Base-by-base conservation (phyloP, 164 flowering plant species). In the Chloranthus sessilifolius region DNA sequence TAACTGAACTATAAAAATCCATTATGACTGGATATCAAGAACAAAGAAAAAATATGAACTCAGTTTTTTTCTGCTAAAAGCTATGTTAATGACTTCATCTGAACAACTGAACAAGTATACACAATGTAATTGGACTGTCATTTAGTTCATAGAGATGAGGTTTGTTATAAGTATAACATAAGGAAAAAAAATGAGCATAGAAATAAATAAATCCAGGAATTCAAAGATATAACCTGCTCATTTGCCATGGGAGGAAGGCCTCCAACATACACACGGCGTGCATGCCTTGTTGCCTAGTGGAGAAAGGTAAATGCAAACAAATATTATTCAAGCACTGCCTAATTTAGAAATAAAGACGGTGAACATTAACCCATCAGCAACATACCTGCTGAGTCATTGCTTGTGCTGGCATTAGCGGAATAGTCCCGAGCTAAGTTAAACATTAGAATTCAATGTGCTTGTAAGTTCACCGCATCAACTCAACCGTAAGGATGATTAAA, bases 191-290 rank as follows among this genome's bases (percentile, higher is more conserved):
- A 41, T 7, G 21, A 14, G 17, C 15, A 8, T 17, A 41, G 10
- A 41, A 20, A 24, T n/a, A 7, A 7, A 26, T 10, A 53, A 20
- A 53, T 20, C n/a, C 4, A 29, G 7, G 11, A 31, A n/a, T 2
- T 27, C 26, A 33, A 40, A 23, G 47, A 37, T 8, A 55, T 33
- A 31, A 88, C 94, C 90, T 88, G 94, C 67, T 88, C 96, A 74
- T 88, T 85, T 22, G 91, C 86, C 59, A 68, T 14, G 9, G 90
- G 88, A 64, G 94, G 83, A 60, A 88, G 88, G 14, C 94, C 96
- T 59, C 96, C 90, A 69, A 88, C 91, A 74, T 88, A 88, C 7
- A 84, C 91, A 44, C 88, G 77, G 7, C 96, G 91, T 47, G 96
- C 96, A 74, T 85, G 96, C 60, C 95, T 74, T 16, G 96, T 88